Conservation (phyloP, 345 rosid genomes). For the Erysimum cheiranthoides region DNA sequence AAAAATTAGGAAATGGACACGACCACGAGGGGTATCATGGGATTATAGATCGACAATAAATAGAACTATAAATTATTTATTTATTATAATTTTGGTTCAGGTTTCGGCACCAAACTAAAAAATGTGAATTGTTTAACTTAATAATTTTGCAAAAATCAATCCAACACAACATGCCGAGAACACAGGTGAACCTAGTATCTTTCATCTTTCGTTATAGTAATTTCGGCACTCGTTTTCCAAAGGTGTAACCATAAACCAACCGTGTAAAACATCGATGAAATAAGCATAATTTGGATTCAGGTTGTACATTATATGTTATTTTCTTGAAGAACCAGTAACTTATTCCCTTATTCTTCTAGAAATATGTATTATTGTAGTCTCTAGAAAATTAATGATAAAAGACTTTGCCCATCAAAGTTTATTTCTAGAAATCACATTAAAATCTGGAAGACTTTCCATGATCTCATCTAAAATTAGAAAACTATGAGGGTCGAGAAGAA, state of each 20-base stretch:
- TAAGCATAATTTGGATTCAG: background rate
- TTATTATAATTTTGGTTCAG: background rate
- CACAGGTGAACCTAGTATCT: background rate
- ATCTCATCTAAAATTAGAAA: background rate
- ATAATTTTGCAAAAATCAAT: background rate
- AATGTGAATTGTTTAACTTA: background rate
- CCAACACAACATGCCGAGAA: background rate
- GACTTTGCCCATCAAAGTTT: slow-evolving; percentile 13
- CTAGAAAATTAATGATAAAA: slow-evolving; percentile 1
- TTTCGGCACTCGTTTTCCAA: background rate
- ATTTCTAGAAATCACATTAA: slow-evolving; percentile 30
- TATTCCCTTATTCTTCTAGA: slow-evolving; percentile 5
- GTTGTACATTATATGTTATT: background rate
- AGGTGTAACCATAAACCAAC: background rate
- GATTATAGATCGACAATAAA: slow-evolving; percentile 36
- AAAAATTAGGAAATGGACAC: slow-evolving; percentile 43
- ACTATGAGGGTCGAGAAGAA: slow-evolving; percentile 14
- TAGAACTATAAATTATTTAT: background rate
- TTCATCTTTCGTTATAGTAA: background rate
- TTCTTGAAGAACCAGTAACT: background rate
- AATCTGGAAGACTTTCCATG: background rate
- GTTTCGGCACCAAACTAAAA: background rate
- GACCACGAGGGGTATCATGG: slow-evolving; percentile 50
- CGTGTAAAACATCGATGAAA: background rate
- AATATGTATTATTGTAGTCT: background rate